These are phyloP conservation scores for Boletellus emodensis DNA, from an alignment of 768 basidiomycete genomes.

Conservation along the genomic window DNA sequence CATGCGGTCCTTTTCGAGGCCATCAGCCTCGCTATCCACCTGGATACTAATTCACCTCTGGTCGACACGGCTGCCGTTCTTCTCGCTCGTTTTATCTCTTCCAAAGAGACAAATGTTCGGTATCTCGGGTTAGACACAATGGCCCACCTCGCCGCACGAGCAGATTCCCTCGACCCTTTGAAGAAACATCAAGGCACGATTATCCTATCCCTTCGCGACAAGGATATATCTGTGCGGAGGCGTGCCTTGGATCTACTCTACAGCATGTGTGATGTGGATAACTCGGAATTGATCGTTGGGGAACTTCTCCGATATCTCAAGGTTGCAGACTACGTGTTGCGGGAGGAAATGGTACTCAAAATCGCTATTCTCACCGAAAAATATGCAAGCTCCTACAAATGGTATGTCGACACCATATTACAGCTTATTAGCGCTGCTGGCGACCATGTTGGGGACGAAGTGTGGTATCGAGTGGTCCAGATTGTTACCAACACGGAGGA, in stretches of 20 bases:
- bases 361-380: constrained; percentile 99
- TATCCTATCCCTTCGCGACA: constrained; percentile 90
- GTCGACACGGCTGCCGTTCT: constrained; percentile 86
- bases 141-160: constrained; percentile 94
- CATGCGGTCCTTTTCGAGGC: constrained; percentile 98
- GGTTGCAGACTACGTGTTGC: constrained; percentile 93
- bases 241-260: constrained; percentile 94
- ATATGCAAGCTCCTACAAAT: constrained; percentile 95
- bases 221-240: constrained; percentile 93
- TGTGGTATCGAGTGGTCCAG: constrained; percentile 99
- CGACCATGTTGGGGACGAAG: constrained; percentile 98
- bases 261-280: constrained; percentile 99
- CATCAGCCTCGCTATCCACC: constrained; percentile 92
- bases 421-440: constrained; percentile 95
- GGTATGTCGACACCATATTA: constrained; percentile 98
- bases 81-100: constrained; percentile 93
- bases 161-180: constrained; percentile 86
- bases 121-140: constrained; percentile 97
- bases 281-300: constrained; percentile 93
- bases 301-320: constrained; percentile 91
- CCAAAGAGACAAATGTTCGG: constrained; percentile 97
- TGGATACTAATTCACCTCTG: constrained; percentile 86
- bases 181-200: constrained; percentile 96
- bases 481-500: constrained; percentile 99
- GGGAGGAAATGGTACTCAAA: constrained; percentile 99